Evolutionary conservation across 2,329 filamentous ascomycete genomes (phyloP), one percentile per base, ranked within the genome.

Genomic region (Pseudogymnoascus sp.): DNA sequence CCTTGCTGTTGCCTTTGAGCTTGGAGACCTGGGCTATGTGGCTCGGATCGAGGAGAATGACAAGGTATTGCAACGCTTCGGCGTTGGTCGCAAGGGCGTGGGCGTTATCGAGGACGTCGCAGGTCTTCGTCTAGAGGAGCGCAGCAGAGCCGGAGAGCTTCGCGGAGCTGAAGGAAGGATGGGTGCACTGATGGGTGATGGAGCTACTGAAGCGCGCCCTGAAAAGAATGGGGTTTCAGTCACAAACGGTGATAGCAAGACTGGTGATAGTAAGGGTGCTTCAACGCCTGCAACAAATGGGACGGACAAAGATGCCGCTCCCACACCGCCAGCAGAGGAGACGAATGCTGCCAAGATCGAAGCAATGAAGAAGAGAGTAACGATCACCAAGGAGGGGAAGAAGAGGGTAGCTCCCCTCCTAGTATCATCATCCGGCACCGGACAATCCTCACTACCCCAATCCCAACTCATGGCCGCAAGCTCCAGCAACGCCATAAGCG

Each of bases 161-260:
- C 90, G 88, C 67, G 93, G 89, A 4, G 93, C 93, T 0, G 91
- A 99, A 76, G 95, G 92, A 1, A 86, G 93, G 68, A 99, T 99
- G 95, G 95, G 95, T 11, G 93, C 93, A n/a, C 77, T 99, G 39
- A 99, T 99, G 95, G 93, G 93, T 5, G 93, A 96, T 72, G 83
- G 83, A 16, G 81, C 68, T 8, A 68, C 64, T 51, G 67, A 69
- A 37, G 67, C 69, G 12, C 40, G 65, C 65, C 66, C 73, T 67
- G 63, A 70, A 63, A 66, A 72, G 65, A 70, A 73, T 70, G 69
- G 67, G 66, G 64, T 57, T 16, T 14, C 51, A 7, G 11, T 66
- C 66, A 51, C 61, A 11, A 63, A 64, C 31, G 67, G 64, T 26
- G 60, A 66, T 62, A 64, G 64, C 42, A 66, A 61, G 34, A n/a